Conservation (phyloP, 129 eudicot genomes). For the Helianthus annuus region DNA sequence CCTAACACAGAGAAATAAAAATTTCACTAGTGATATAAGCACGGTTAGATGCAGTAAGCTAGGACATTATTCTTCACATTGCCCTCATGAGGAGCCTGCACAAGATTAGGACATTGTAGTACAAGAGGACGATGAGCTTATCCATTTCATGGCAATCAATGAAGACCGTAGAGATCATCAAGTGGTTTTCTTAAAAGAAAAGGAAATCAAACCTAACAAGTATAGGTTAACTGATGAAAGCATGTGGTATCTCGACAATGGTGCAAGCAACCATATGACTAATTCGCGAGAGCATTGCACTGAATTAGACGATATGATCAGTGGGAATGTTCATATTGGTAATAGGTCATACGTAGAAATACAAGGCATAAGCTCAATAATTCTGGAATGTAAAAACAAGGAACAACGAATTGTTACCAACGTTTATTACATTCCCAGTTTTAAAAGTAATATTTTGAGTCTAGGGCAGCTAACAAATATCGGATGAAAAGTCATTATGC, state of each 20-base stretch:
- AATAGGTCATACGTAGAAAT: not conserved
- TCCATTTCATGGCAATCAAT: not conserved
- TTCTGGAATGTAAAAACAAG: not conserved
- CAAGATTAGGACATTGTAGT: not conserved
- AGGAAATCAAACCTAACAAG: not conserved
- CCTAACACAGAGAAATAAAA: too few species aligned
- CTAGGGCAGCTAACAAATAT: not conserved
- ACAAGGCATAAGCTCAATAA: not conserved
- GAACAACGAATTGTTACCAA: not conserved
- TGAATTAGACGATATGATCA: not conserved
- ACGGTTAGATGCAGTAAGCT: too few species aligned
- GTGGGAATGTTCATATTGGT: not conserved
- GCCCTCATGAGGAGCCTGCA: not conserved
- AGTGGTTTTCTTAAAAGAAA: not conserved
- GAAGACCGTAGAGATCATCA: not conserved
- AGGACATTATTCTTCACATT: too few species aligned
- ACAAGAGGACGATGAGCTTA: not conserved
- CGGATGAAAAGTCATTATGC: not conserved
- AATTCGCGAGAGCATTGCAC: not conserved
- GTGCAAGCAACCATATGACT: not conserved
- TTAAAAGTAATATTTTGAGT: not conserved
- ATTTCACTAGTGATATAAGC: too few species aligned
- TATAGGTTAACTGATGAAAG: not conserved
- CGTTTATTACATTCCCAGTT: not conserved
- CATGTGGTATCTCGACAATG: not conserved